These are phyloP conservation scores for Thinopyrum elongatum DNA, from an alignment of 176 grass and related monocot genomes.

Conservation along the genomic window DNA sequence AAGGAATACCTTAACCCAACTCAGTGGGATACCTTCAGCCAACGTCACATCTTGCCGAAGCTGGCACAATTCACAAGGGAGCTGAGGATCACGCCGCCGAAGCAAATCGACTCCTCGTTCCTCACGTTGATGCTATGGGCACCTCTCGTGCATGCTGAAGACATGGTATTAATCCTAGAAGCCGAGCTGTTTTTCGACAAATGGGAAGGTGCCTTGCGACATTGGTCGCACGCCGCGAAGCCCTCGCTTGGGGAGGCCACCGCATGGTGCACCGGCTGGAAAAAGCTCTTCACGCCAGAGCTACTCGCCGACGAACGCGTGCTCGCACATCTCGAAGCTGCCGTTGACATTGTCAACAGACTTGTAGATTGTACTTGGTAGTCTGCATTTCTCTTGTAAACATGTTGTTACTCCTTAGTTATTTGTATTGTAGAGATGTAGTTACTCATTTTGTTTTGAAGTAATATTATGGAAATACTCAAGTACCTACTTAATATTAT, in stretches of 20 bases:
- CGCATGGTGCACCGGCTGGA: too few species aligned
- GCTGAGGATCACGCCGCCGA: background rate
- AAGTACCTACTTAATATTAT: too few species aligned
- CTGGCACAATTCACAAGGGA: background rate
- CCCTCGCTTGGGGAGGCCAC: too few species aligned
- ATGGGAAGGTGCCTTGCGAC: too few species aligned
- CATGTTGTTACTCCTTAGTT: background rate
- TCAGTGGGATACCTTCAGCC: background rate
- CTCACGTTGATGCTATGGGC: background rate
- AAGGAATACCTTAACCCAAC: background rate
- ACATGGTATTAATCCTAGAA: background rate
- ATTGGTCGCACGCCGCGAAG: too few species aligned
- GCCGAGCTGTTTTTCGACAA: background rate
- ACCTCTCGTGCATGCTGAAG: background rate
- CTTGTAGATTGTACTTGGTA: background rate
- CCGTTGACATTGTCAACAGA: background rate
- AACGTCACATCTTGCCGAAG: background rate
- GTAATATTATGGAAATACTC: background rate
- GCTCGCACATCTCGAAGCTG: too few species aligned
- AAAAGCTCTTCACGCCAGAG: too few species aligned
- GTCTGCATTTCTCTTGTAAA: background rate
- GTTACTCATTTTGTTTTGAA: background rate
- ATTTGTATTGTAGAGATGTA: background rate
- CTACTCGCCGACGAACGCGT: too few species aligned
- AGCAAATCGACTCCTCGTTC: background rate